Evolutionary conservation across 768 basidiomycete genomes (phyloP).

Genomic region (Leccinum arenicola): DNA sequence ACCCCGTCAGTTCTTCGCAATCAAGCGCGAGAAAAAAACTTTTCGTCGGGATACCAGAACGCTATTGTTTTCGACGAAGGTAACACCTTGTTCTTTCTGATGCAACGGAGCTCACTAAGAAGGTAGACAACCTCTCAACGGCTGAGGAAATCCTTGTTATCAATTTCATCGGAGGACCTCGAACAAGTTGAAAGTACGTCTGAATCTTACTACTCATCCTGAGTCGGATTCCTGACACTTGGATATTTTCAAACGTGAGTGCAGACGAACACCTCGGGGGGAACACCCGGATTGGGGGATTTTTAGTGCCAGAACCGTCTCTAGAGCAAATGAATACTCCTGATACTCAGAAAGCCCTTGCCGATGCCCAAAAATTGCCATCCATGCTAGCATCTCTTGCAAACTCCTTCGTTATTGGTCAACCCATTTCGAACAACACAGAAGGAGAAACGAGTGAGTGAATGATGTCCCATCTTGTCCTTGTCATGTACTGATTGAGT

Average conservation of each 20-base stretch:
- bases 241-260: neutral
- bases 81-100: too few species aligned
- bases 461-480: neutral
- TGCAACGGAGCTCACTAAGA: neutral
- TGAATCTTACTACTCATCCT: too few species aligned
- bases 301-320: neutral
- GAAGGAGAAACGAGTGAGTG: slow-evolving; percentile 1
- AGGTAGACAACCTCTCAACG: slow-evolving; percentile 2
- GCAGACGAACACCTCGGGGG: neutral
- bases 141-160: slow-evolving; percentile 3
- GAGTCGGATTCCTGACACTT: too few species aligned
- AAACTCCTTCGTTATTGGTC: neutral
- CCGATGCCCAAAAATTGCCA: neutral
- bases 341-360: neutral
- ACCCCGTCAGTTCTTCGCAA: neutral
- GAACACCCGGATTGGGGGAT: neutral
- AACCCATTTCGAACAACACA: neutral
- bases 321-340: slow-evolving; percentile 1
- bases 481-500: neutral
- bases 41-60: neutral
- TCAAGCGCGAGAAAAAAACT: neutral
- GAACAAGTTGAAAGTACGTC: neutral
- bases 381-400: neutral
- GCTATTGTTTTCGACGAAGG: too few species aligned
- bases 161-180: neutral